Base-by-base conservation (phyloP, 495 filamentous ascomycete genomes). In the Hyaloscypha hepaticicola region DNA sequence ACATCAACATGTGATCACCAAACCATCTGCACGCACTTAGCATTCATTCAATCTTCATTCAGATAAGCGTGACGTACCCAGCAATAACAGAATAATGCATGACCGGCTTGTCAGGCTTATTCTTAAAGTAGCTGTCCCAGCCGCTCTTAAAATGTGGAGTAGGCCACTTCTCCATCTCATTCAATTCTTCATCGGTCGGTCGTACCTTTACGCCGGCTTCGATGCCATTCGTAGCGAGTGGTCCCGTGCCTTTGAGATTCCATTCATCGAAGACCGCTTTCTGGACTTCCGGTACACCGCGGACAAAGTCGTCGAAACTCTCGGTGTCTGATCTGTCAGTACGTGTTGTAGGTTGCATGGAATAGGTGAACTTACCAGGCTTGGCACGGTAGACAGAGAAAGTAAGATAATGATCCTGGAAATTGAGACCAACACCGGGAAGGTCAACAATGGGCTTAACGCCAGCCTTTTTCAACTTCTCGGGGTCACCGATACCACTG, bases 401-500 rank as follows among this genome's bases (percentile, higher is more conserved):
- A 2, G 88, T 91, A 33, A 95, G 83, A 72, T 95, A 92, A 67
- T 94, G 90, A 74, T 93, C 90, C 72, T 93, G 90, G 82, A 92
- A 93, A 75, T 93, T 93, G 31, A 87, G 80, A 61, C 69, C 90
- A 57, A 94, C 89, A 41, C 90, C 90, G 0, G 90, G 90, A n/a
- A 93, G 84, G 68, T 94, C 82, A 62, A 92, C 83, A 19, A 90
- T 76, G 21, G 88, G 88, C 77, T 88, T 78, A 61, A 93, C 86
- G 11, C 90, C 89, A 28, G 80, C 88, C 38, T 79, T 79, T 61
- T 82, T 84, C 24, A 94, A 82, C 76, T 90, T 92, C 73, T 88
- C 80, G n/a, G 89, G 83, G 74, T 92, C 85, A 60, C 80, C 82
- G 53, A 90, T 84, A 64, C 88, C 87, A 62, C 86, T 90, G 52